Conservation (phyloP, 768 basidiomycete genomes). For the Boletus rex-veris region DNA sequence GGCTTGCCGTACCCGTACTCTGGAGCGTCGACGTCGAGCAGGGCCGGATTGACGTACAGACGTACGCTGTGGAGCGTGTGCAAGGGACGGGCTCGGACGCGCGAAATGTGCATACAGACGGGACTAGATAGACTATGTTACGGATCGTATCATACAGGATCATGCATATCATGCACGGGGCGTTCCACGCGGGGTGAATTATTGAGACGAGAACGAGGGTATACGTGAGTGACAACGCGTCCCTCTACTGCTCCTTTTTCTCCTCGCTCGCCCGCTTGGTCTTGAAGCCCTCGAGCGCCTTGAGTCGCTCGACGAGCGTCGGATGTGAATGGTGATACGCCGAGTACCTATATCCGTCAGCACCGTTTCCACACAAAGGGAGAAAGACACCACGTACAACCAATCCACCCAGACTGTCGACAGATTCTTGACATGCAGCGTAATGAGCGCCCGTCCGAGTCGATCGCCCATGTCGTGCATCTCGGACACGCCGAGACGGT, state of each 20-base stretch:
- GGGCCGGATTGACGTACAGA: conserved; percentile 53
- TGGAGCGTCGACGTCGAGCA: conserved; percentile 61
- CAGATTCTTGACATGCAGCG: conserved; percentile 88
- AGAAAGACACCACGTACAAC: conserved; percentile 44
- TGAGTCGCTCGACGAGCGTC: conserved; percentile 85
- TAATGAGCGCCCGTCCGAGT: conserved; percentile 76
- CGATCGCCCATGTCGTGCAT: conserved; percentile 86
- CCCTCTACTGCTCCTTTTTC: conserved; percentile 27
- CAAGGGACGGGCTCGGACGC: not conserved
- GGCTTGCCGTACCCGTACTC: conserved; percentile 76
- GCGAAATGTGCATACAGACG: not conserved
- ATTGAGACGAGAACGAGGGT: not conserved
- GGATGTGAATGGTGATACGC: conserved; percentile 97
- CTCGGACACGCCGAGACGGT: conserved; percentile 39
- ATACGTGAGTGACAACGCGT: not conserved
- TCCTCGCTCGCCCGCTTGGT: conserved; percentile 31
- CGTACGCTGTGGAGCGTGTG: conserved; percentile 22
- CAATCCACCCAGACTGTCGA: conserved; percentile 94
- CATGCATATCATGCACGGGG: no score
- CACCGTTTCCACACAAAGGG: not conserved
- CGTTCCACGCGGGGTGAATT: not conserved
- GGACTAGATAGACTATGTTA: not conserved
- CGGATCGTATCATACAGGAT: not conserved
- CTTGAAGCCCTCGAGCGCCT: conserved; percentile 71
- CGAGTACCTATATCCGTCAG: conserved; percentile 60